Evolutionary conservation across 2,329 filamentous ascomycete genomes (phyloP), one percentile per base, ranked within the genome.

Genomic region (Neopestalotiopsis sp.): DNA sequence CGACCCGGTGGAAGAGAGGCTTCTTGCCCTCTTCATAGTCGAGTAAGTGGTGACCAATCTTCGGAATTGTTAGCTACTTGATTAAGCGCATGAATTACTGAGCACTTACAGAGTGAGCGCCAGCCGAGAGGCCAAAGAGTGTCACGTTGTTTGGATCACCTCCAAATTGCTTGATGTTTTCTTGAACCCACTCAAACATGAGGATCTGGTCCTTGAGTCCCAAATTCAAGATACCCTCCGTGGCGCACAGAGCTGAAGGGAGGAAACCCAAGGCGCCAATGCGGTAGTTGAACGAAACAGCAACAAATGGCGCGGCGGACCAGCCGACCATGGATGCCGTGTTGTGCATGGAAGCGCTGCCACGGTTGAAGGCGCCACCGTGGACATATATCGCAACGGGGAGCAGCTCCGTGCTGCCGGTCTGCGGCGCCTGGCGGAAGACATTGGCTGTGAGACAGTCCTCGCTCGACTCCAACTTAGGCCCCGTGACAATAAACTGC

Each of bases 191-290:
- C 40, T 84, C 77, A n/a, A 89, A 77, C 10, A 84, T 77, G 0
- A 84, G 68, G 1, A 82, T 79, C 73, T 89, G 86, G 70, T 89
- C 88, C 65, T 81, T 81, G 2, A 89, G 75, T 0, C 89, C 89
- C n/a, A 86, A 73, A 71, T 91, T 91, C 2, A 89, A 81, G 14
- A 84, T 74, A 0, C 88, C 89, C 65, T 86, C 85, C 30, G 84
- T 83, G 7, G 83, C 78, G 68, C 85, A 82, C 68, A 88, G 75
- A 10, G 73, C 76, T 67, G 78, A 89, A 30, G 84, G 83, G n/a
- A 91, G 74, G 74, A 92, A 91, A 0, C 90, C 90, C 73, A 91
- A 82, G 4, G 86, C 85, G 9, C 85, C 84, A 52, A 90, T 82
- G 9, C 88, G 83, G 74, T 89, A 84, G 72, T 83, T 83, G 74